A percentile compares a stretch with the other conserved stretches of the same genome.
Conservation (phyloP, 1,139 yeast genomes). For the Pichia sp. region DNA sequence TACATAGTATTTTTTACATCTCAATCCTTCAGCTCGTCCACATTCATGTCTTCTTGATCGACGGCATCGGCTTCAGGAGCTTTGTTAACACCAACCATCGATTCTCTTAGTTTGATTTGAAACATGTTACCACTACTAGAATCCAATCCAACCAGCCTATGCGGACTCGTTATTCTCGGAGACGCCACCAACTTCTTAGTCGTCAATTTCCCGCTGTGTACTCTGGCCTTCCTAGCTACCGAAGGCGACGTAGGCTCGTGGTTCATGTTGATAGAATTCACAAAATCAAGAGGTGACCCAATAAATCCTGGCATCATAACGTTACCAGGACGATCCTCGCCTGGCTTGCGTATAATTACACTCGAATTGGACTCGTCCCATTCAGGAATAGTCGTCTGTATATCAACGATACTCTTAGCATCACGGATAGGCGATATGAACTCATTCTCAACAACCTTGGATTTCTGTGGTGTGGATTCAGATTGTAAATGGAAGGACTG, state of each 20-base stretch:
- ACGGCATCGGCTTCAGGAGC: background rate
- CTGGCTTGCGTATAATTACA: slow-evolving; percentile 6
- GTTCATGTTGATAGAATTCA: background rate
- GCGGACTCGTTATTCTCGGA: slow-evolving; percentile 22
- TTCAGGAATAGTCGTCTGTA: slow-evolving; percentile 4
- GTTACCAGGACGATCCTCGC: background rate
- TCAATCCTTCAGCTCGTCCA: background rate
- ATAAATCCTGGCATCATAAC: background rate
- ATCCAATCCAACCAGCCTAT: slow-evolving; percentile 22
- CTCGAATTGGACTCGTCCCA: slow-evolving; percentile 13
- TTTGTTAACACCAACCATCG: slow-evolving; percentile 4
- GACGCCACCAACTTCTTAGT: slow-evolving; percentile 18
- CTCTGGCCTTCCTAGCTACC: background rate
- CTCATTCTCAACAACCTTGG: background rate
- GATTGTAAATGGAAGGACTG: slow-evolving; percentile 8
- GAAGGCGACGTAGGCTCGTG: slow-evolving; percentile 2
- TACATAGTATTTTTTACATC: no score
- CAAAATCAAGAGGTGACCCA: slow-evolving; percentile 1
- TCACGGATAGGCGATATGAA: background rate
- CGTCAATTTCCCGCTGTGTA: slow-evolving; percentile 12
- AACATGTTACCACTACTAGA: slow-evolving; percentile 8
- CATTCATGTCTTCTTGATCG: background rate
- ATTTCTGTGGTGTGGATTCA: slow-evolving; percentile 15
- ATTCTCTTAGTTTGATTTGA: slow-evolving; percentile 12
- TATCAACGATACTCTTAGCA: background rate